Base-by-base conservation (phyloP, 345 rosid species). In the Dimocarpus longan region DNA sequence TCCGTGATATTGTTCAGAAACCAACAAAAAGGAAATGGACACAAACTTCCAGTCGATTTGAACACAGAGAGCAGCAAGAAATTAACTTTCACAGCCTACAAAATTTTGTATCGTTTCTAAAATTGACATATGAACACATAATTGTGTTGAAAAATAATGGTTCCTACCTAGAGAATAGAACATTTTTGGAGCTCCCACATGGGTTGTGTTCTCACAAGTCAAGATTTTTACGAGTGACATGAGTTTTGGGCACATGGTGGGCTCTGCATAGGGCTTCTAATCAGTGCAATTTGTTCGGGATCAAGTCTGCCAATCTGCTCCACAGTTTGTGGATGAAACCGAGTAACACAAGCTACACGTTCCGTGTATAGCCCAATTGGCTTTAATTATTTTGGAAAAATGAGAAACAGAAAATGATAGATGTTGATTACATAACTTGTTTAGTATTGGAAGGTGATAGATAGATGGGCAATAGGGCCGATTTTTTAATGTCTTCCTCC, bases 201-300 rank as follows among this genome's bases (percentile, higher is more conserved):
- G 26, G 60, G 44, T 37, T 24, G 22, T 12, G 21, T 8, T 74
- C 39, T 15, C 6, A 59, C 22, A 62, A 24, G 69, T 24, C 59
- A 62, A 74, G 19, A 16, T 11, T 74, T 24, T 16, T 43, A 16
- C 6, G 28, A 63, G 6, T 26, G 60, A 63, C 62, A 46, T 9
- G 43, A 18, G 16, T 11, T 48, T 4, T 11, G 60, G 78, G 48
- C 78, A 75, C 62, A 28, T 65, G 78, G 71, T 50, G 71, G 63
- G 46, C 70, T 7, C 60, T 26, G 32, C 59, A 56, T 5, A 3
- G 28, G 24, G 4, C 42, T 21, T 12, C 56, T 42, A 74, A 43
- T 62, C 22, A 62, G 21, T 24, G 2, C 18, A 42, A 8, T 28
- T 63, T 64, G 62, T 75, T n/a, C 19, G 43, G 15, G 16, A 1